Base-by-base conservation (phyloP, 2,329 filamentous ascomycete species). In the Incumbomyces delicatus region DNA sequence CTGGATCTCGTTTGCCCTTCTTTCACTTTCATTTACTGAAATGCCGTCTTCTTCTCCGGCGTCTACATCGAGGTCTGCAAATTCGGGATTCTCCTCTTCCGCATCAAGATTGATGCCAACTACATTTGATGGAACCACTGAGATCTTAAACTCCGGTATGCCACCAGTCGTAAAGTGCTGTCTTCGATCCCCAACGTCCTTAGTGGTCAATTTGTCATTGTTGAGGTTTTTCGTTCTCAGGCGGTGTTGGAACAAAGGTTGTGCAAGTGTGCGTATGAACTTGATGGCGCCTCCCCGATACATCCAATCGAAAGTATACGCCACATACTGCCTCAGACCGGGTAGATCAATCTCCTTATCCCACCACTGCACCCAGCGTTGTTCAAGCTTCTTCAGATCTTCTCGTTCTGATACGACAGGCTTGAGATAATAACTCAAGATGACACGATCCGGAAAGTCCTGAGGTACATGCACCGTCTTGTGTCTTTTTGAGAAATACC, bases 401-500 rank as follows among this genome's bases (percentile, higher is more conserved):
- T 76, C 63, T 5, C 70, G 55, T 0, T 73, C 71, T 1, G 89
- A 95, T 2, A 95, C 83, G 1, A 84, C 80, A 0, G 92, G 92
- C 58, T 89, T 81, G 0, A 85, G 90, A 57, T 98, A 98, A 60
- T 87, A 95, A 10, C 84, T 75, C 16, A 96, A 68, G 6, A 95
- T 78, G 35, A 87, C 83, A 39, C 77, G 67, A 52, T 86, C 81
- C 0, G 92, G 92, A 54, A 96, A 98, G 31, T 76, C 73, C 0
- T 86, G 80, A 0, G 90, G 90, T 29, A 98, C 84, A 3, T 66
- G 70, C 39, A 95, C 66, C 1, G 79, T 76, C 53, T 79, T 83
- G 60, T 92, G 87, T 58, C 80, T 87, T 12, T 76, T 80, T 35
- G 78, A 76, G 64, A 98, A 98, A 59, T 81, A 80, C 2, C 83